Percentiles rank a stretch among this genome's conserved stretches.
Conservation (phyloP, 306 rosid genomes). For the Prinsepia uniflora region DNA sequence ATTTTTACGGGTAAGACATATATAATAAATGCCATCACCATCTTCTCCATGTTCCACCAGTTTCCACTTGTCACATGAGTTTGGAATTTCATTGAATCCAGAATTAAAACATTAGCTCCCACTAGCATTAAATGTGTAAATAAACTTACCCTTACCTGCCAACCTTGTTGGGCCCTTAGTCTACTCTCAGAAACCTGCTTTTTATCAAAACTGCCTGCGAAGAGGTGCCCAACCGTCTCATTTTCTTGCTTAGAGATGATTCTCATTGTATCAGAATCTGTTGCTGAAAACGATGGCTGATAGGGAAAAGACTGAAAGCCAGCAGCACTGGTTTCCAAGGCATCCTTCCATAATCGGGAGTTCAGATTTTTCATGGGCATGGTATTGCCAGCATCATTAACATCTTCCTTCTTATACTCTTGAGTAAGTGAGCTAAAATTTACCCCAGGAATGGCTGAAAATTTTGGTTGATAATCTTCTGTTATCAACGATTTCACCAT, state of each 20-base stretch:
- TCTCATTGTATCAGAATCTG: slow-evolving; percentile 31
- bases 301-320: slow-evolving; percentile 39
- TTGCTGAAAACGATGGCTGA: slow-evolving; percentile 44
- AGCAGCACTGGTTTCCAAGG: slow-evolving; percentile 32
- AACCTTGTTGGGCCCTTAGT: slow-evolving; percentile 38
- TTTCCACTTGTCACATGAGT: neutral
- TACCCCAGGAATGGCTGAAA: slow-evolving; percentile 34
- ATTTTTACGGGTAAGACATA: neutral
- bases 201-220: slow-evolving; percentile 31
- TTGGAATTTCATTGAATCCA: slow-evolving; percentile 1
- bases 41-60: neutral
- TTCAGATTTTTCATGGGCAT: slow-evolving; percentile 37
- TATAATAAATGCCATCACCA: neutral
- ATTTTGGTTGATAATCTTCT: slow-evolving; percentile 51
- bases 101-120: neutral
- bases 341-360: slow-evolving; percentile 40
- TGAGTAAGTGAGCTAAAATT: slow-evolving; percentile 38
- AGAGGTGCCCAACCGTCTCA: slow-evolving; percentile 31
- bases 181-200: slow-evolving; percentile 33
- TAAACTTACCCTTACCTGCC: slow-evolving; percentile 51
- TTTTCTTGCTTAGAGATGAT: slow-evolving; percentile 43
- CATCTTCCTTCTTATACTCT: slow-evolving; percentile 37
- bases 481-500: slow-evolving; percentile 18
- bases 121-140: neutral
- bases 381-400: slow-evolving; percentile 29